Evolutionary conservation across 768 basidiomycete genomes (phyloP).

Genomic region (Lanmaoa pseudosensibilis): DNA sequence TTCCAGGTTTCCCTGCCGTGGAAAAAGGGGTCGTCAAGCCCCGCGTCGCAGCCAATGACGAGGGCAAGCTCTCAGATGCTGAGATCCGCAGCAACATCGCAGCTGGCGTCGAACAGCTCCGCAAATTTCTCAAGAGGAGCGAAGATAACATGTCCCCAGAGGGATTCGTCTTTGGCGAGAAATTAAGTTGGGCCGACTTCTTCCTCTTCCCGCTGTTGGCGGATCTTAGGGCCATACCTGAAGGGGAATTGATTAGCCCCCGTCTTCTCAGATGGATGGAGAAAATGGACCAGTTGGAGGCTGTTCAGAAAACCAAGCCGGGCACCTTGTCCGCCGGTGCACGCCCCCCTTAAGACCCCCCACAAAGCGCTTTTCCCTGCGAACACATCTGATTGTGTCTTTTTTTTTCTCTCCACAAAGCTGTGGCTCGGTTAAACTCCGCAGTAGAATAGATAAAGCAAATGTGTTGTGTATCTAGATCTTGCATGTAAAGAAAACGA

Average conservation of each 20-base stretch:
- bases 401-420: background rate
- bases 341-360: conserved; percentile 19
- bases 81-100: conserved; percentile 23
- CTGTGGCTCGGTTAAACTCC: too few species aligned
- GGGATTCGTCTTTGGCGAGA: conserved; percentile 31
- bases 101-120: conserved; percentile 18
- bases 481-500: background rate
- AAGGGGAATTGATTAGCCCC: conserved; percentile 24
- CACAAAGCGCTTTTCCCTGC: background rate
- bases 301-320: conserved; percentile 22
- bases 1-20: conserved; percentile 29
- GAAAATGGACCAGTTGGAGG: conserved; percentile 25
- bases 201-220: conserved; percentile 35
- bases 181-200: conserved; percentile 34
- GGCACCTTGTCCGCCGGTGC: conserved; percentile 31
- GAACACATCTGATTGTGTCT: background rate
- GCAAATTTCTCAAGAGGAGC: conserved; percentile 12
- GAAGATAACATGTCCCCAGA: conserved; percentile 28
- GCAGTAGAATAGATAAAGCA: background rate
- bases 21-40: conserved; percentile 35
- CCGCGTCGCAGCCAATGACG: conserved; percentile 29
- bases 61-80: conserved; percentile 20
- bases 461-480: background rate
- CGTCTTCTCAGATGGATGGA: conserved; percentile 28
- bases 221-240: conserved; percentile 29